Evolutionary conservation across 306 rosid species (phyloP).

Genomic region (Luffa acutangula): DNA sequence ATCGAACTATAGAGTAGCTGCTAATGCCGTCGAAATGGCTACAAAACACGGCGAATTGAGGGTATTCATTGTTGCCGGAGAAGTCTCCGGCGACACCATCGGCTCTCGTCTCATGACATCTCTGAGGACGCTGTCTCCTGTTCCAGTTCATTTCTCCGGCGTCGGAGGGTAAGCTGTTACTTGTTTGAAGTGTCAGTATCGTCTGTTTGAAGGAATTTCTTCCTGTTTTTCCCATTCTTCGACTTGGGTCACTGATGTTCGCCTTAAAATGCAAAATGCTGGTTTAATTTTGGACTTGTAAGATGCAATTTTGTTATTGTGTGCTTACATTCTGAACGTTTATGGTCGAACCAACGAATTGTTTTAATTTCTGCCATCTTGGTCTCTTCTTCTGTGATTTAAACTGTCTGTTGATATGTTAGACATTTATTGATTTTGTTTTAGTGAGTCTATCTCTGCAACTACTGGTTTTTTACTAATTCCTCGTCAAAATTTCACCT

Average conservation of each 20-base stretch:
- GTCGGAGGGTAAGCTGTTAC: conserved; percentile 60
- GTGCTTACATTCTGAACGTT: neutral
- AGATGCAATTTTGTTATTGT: neutral
- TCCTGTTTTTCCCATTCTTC: neutral
- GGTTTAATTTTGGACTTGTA: neutral
- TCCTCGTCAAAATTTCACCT: neutral
- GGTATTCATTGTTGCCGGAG: conserved; percentile 75
- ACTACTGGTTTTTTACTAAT: neutral
- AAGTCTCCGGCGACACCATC: conserved; percentile 82
- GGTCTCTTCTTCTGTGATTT: neutral
- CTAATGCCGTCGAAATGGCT: conserved; percentile 33
- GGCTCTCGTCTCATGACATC: conserved; percentile 81
- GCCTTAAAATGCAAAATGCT: neutral
- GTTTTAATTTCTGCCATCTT: neutral
- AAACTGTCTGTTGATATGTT: neutral
- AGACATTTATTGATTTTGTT: neutral
- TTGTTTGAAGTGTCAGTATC: neutral
- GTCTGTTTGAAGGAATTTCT: neutral
- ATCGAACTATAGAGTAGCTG: conserved; percentile 26
- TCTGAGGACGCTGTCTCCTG: conserved; percentile 42
- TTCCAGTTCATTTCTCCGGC: conserved; percentile 60
- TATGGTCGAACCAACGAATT: neutral
- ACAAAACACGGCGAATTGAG: conserved; percentile 66
- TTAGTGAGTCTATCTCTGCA: neutral
- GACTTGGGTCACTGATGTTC: neutral